Evolutionary conservation across 495 filamentous ascomycete species (phyloP), one percentile per base, ranked within the genome.

Genomic region (Cercophora sp.): DNA sequence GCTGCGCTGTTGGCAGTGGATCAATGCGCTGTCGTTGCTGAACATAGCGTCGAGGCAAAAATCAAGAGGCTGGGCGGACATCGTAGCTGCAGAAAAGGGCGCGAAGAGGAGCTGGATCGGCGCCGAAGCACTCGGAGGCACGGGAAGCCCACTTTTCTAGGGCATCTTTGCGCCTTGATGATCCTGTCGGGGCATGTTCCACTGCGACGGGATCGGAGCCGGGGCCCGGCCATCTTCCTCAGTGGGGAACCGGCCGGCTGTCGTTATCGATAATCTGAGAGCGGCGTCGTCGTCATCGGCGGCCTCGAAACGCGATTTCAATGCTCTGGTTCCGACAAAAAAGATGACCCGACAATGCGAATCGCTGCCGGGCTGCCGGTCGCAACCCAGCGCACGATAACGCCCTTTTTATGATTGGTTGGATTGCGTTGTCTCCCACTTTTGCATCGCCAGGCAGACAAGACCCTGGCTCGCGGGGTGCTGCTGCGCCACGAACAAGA

Each of bases 271-370:
- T 37, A 36, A 36, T 9, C 18, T 22, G 47, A 22, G 13, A 9
- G 10, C 16, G 32, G 18, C 22, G 47, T 48, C 44, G 44, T 50
- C 47, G 34, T 50, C 47, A 50, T 50, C 47, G 47, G 47, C 47
- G 47, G 47, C 47, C 47, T 50, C 47, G 34, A 25, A 32, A n/a
- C 8, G 15, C 9, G 8, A 32, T 31, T 16, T 16, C 31, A 9
- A 19, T 39, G 25, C 25, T 43, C 40, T 22, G 26, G 19, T 22
- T 13, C 20, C 5, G 18, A 43, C 20, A 22, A 5, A 15, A 18
- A 25, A 18, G 20, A 18, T 43, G 40, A 18, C 18, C 16, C 20
- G 40, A 10, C 22, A n/a, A n/a, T 11, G 18, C 25, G 19, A 10
- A 43, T 16, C 8, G 40, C 18, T 25, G 40, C 22, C 40, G 23